phyloP scores from a whole-genome alignment of 2,329 filamentous ascomycete genomes.

The Cryphonectria japonica region DNA sequence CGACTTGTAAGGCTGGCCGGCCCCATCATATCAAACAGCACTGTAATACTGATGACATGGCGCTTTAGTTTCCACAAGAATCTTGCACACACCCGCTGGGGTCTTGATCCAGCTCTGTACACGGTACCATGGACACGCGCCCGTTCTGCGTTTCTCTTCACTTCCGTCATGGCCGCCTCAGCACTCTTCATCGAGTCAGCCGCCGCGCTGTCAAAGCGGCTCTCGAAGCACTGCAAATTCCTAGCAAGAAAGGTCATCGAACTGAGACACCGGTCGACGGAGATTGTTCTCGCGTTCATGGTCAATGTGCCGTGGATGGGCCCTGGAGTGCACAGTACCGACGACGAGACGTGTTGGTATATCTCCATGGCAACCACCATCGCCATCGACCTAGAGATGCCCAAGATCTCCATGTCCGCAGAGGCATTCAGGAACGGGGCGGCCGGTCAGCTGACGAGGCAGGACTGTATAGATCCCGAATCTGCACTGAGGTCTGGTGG shows the following conservation, averaged over 20 bases:
- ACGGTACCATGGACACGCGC: constrained; percentile 67
- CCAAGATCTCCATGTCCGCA: constrained; percentile 68
- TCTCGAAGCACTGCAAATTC: constrained; percentile 66
- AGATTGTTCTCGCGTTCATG: constrained; percentile 76
- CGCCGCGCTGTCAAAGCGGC: constrained; percentile 65
- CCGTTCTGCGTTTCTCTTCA: constrained; percentile 72
- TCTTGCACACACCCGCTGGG: constrained; percentile 74
- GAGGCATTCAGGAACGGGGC: constrained; percentile 49
- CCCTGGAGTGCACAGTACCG: constrained; percentile 67
- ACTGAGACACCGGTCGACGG: constrained; percentile 68
- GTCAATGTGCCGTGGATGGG: constrained; percentile 78
- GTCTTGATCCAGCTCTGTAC: constrained; percentile 69
- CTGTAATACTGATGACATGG: constrained; percentile 3
- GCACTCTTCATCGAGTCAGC: constrained; percentile 69
- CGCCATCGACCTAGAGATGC: constrained; percentile 69
- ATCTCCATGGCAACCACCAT: constrained; percentile 72
- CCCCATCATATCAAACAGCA: constrained; percentile 14
- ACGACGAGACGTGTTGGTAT: constrained; percentile 74
- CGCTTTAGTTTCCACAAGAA: constrained; percentile 67
- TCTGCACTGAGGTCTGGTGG: constrained; percentile 70
- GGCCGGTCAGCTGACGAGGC: constrained; percentile 57
- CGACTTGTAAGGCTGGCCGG: constrained; percentile 55
- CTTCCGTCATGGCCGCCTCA: constrained; percentile 70
- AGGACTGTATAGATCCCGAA: constrained; percentile 70
- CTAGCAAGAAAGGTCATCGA: constrained; percentile 66